phyloP scores from a whole-genome alignment of 805 yeast species.

The Barnettozyma wickerhamii region DNA sequence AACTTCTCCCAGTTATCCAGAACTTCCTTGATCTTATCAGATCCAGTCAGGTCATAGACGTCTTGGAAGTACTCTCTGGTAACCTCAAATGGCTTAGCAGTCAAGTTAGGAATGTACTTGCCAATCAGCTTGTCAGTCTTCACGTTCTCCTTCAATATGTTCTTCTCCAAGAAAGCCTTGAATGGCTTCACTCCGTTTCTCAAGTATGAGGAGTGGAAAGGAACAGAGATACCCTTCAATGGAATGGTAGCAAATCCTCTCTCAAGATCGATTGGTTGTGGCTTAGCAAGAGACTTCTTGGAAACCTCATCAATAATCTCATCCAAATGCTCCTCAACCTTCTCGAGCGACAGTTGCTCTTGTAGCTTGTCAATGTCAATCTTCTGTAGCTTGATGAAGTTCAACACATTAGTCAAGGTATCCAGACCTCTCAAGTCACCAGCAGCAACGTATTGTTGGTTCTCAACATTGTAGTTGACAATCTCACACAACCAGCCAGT shows the following conservation, averaged over 20 bases:
- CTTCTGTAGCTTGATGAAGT: conserved; percentile 90
- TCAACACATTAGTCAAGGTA: conserved; percentile 87
- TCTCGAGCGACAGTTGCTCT: conserved; percentile 75
- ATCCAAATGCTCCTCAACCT: conserved; percentile 81
- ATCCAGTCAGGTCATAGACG: conserved; percentile 86
- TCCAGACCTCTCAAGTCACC: conserved; percentile 97
- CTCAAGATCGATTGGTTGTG: conserved; percentile 95
- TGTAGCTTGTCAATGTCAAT: conserved; percentile 87
- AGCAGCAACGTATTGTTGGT: conserved; percentile 97
- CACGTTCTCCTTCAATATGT: conserved; percentile 90
- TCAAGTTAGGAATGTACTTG: conserved; percentile 97
- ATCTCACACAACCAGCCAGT: conserved; percentile 95
- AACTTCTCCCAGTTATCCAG: conserved; percentile 95
- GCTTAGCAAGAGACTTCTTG: conserved; percentile 75
- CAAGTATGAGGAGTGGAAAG: conserved; percentile 98
- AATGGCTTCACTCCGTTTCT: conserved; percentile 98
- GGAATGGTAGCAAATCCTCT: conserved; percentile 99
- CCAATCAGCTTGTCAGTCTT: conserved; percentile 91
- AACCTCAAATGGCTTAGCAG: conserved; percentile 94
- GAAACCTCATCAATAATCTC: conserved; percentile 88
- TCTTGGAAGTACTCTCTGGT: conserved; percentile 97
- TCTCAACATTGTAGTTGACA: conserved; percentile 97
- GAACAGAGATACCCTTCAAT: conserved; percentile 97
- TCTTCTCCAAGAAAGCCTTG: conserved; percentile 95
- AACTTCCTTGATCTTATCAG: conserved; percentile 85